Conservation (phyloP, 257 asterid genomes). For the Plantago major region DNA sequence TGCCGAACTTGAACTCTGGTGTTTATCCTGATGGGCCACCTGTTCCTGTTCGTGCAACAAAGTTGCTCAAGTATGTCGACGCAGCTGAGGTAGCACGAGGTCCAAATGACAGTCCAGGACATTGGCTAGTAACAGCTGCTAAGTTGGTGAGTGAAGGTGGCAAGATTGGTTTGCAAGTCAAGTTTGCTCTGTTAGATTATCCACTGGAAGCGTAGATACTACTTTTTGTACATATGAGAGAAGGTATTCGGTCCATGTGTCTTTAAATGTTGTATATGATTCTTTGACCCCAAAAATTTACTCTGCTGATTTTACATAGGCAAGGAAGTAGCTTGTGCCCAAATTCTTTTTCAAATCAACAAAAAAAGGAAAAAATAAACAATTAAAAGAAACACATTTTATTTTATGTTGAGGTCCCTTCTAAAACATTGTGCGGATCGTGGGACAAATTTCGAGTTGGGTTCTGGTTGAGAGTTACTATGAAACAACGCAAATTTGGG, state of each 20-base stretch:
- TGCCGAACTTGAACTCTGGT: conserved; percentile 72
- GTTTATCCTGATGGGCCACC: conserved; percentile 97
- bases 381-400: no score
- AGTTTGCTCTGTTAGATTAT: conserved; percentile 86
- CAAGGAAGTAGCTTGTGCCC: no score
- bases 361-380: not conserved
- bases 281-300: not conserved
- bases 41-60: conserved; percentile 58
- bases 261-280: not conserved
- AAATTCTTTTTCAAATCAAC: no score
- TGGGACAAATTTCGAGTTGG: no score
- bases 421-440: no score
- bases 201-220: conserved; percentile 33
- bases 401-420: not conserved
- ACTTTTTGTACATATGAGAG: conserved; percentile 28
- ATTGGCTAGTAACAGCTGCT: conserved; percentile 96
- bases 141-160: conserved; percentile 78
- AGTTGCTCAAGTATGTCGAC: conserved; percentile 75
- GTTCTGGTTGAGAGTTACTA: no score
- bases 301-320: no score
- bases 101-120: conserved; percentile 83
- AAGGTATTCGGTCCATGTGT: no score
- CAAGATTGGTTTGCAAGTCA: conserved; percentile 86
- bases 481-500: no score
- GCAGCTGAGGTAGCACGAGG: conserved; percentile 77